Base-by-base conservation (phyloP, 345 rosid genomes). In the Ailanthus altissimus region DNA sequence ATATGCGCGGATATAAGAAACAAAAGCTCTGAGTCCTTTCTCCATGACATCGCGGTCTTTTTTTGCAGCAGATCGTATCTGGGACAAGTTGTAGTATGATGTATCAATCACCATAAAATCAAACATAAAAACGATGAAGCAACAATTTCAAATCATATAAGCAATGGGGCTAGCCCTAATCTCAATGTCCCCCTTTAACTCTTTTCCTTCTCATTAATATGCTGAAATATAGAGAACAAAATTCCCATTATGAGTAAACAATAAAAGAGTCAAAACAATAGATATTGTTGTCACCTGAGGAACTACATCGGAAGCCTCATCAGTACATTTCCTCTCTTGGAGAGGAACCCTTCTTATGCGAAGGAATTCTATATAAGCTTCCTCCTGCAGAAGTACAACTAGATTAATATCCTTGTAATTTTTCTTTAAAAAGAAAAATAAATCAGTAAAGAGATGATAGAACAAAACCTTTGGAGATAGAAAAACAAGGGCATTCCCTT, bases 1-100 rank as follows among this genome's bases (percentile, higher is more conserved):
- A 74, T 95, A 95, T 59, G 94, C 97, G 78, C 93, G 94, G 65
- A 95, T 83, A 82, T 74, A 89, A 23, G 98, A 96, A 80, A 96
- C 98, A 89, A 93, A 96, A 45, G 98, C 99, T 81, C 88, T 91
- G 8, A 87, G 81, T 81, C 97, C 97, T 81, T 92, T 96, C 85
- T 92, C 97, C 94, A 96, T 89, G 78, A 96, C 93, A 84, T 89
- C 93, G 14, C 97, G 86, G 71, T 93, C 97, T 80, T 85, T 87
- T 82, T 43, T 87, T 36, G 98, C 97, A 63, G 88, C 87, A 75
- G 90, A 75, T 12, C 93, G 86, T 74, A 93, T 84, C 98, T 92
- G 88, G 79, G 83, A 77, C 83, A 81, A 54, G 68, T 80, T 54
- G 23, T 63, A 51, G 16, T 23, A 25, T 2, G 26, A 53, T 61